Evolutionary conservation across 352 stramenopile genomes (phyloP).

Genomic region (Elongisporangium undulatum): DNA sequence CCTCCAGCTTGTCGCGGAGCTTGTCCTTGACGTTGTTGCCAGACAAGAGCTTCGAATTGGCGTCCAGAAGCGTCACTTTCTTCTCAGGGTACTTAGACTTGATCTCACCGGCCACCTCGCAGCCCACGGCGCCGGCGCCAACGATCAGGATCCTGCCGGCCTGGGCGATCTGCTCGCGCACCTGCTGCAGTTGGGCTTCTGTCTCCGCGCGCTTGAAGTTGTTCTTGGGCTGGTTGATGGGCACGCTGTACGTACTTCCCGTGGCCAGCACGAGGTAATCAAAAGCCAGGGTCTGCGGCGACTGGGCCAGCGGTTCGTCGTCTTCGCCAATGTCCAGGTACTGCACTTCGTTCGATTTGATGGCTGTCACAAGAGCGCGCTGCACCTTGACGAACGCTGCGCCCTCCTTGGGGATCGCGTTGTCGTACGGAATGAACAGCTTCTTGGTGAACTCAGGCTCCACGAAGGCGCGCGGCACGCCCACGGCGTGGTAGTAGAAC

Average conservation of each 20-base stretch:
- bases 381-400: conserved; percentile 33
- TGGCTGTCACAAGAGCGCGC: conserved; percentile 32
- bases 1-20: conserved; percentile 44
- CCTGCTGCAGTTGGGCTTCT: conserved; percentile 29
- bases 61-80: conserved; percentile 49
- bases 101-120: conserved; percentile 61
- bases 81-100: conserved; percentile 50
- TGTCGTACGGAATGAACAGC: conserved; percentile 55
- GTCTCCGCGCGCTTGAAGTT: conserved; percentile 25
- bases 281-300: conserved; percentile 29
- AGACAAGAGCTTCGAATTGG: conserved; percentile 25
- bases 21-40: conserved; percentile 34
- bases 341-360: conserved; percentile 33
- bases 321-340: conserved; percentile 27
- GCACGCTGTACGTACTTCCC: conserved; percentile 47
- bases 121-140: conserved; percentile 48
- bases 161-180: conserved; percentile 32
- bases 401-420: conserved; percentile 25
- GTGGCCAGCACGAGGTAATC: conserved; percentile 65
- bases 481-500: conserved; percentile 46
- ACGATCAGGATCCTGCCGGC: conserved; percentile 50
- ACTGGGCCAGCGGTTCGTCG: conserved; percentile 18
- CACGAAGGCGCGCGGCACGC: conserved; percentile 34
- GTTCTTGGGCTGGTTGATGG: conserved; percentile 43
- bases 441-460: conserved; percentile 39